Evolutionary conservation across 495 filamentous ascomycete species (phyloP), one percentile per base, ranked within the genome.

Genomic region (Tuber borchii): DNA sequence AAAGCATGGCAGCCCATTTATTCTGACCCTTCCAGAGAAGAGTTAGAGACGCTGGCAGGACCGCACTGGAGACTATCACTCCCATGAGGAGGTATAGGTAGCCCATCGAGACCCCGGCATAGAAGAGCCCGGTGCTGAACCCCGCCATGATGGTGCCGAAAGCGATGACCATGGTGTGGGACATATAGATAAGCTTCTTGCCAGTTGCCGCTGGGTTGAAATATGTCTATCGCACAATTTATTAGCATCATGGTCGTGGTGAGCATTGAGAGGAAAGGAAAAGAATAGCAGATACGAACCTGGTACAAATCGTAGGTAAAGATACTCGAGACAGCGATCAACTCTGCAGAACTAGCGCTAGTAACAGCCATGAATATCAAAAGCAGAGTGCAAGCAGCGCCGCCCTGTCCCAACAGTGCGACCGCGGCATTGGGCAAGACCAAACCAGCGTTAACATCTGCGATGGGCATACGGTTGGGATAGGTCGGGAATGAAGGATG

Each of bases 281-380:
- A 65, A 85, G 75, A 88, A 88, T 17, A 85, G 85, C 14, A 44
- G 34, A 22, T 14, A 71, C 71, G n/a, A 39, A 71, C 71, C 72
- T 93, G 90, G 84, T 94, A 95, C 73, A 97, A 89, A 83, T 98
- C 95, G 82, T 97, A 98, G 56, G 94, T 97, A 85, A 91, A 91
- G 84, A 98, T 97, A 42, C 91, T 94, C 34, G 92, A 94, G 69
- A 97, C 94, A 51, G 95, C 94, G 75, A 98, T 97, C 43, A 97
- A 85, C 83, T 97, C 93, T 0, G 93, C 91, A 20, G 94, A 97
- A 72, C 91, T 92, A 17, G 95, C 94, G 17, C 90, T 93, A 3
- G 95, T 98, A 69, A 97, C 94, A 26, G 95, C 95, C 93, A 97
- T 97, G 87, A 98, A 97, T 73, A 97, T 89, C 74, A 98, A 90